These are phyloP conservation scores for Aspergillus hortae DNA, from an alignment of 2,329 filamentous ascomycete species.

Conservation along the genomic window DNA sequence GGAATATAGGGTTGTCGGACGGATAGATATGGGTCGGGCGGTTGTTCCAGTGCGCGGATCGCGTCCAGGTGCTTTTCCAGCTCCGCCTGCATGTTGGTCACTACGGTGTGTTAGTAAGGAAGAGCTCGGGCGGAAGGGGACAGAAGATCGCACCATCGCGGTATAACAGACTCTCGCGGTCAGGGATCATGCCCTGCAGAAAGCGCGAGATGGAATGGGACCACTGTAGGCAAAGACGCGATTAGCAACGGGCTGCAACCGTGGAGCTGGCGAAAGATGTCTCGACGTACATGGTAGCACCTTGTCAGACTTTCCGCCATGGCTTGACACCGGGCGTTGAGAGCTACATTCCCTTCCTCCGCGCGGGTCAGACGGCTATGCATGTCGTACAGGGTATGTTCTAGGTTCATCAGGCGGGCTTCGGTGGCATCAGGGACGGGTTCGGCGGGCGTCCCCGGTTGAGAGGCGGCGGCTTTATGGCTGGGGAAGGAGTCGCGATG, in stretches of 20 bases:
- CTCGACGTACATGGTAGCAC: constrained; percentile 57
- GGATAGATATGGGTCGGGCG: constrained; percentile 64
- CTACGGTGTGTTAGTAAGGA: not conserved
- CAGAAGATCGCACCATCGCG: constrained; percentile 65
- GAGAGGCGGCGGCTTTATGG: constrained; percentile 70
- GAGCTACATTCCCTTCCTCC: constrained; percentile 75
- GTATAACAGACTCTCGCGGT: constrained; percentile 71
- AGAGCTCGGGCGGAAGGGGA: not conserved
- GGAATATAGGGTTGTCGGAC: constrained; percentile 65
- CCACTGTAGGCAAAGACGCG: constrained; percentile 50
- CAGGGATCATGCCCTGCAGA: constrained; percentile 69
- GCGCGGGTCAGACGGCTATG: constrained; percentile 71
- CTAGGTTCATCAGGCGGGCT: constrained; percentile 68
- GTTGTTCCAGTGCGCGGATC: constrained; percentile 53
- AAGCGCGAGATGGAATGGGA: constrained; percentile 80
- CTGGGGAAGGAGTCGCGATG: constrained; percentile 84
- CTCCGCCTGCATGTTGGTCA: constrained; percentile 56
- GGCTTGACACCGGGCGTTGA: constrained; percentile 77
- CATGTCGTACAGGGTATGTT: constrained; percentile 80
- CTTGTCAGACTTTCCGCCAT: constrained; percentile 77
- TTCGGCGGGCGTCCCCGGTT: constrained; percentile 81
- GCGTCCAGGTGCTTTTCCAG: constrained; percentile 60
- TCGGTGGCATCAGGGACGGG: constrained; percentile 77
- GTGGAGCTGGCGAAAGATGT: too few relatives aligned
- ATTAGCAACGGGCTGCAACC: not conserved